Evolutionary conservation across 208 protist genomes (phyloP).

Genomic region (Crithidia sp.): DNA sequence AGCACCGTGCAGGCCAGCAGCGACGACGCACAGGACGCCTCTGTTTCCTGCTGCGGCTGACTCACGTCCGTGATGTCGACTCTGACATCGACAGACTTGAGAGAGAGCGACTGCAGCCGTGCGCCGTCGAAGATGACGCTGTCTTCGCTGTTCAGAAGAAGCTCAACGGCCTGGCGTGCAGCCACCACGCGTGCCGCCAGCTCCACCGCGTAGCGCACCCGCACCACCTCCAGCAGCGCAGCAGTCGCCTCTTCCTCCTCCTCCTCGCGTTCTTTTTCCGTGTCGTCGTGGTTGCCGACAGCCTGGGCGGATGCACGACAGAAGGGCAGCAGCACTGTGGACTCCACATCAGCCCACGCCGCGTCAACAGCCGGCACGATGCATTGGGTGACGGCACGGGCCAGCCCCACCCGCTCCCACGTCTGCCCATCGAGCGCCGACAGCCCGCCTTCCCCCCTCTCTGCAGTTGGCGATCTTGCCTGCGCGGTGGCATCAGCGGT

Average conservation of each 20-base stretch:
- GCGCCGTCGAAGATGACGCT: conserved; percentile 48
- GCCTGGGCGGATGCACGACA: neutral
- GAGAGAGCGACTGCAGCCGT: conserved; percentile 11
- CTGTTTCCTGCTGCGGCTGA: neutral
- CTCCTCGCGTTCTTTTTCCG: too few relatives aligned
- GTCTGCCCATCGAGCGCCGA: too few relatives aligned
- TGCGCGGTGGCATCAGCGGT: too few relatives aligned
- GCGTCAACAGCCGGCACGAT: conserved; percentile 36
- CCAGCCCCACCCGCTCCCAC: conserved; percentile 25
- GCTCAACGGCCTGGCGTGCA: conserved; percentile 41
- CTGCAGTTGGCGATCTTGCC: too few relatives aligned
- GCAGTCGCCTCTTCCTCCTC: conserved; percentile 41
- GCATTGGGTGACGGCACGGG: conserved; percentile 29
- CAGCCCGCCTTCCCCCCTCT: too few relatives aligned
- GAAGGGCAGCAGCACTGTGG: conserved; percentile 15
- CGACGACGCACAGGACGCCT: conserved; percentile 1
- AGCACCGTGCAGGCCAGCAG: conserved; percentile 43
- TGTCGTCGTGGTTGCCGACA: too few relatives aligned
- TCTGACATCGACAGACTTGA: neutral
- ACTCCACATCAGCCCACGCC: conserved; percentile 35
- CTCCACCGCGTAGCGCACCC: conserved; percentile 68
- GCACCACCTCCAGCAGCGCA: conserved; percentile 52
- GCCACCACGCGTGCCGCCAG: conserved; percentile 60
- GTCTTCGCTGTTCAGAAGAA: conserved; percentile 61
- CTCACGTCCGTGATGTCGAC: too few relatives aligned